Evolutionary conservation across 768 basidiomycete genomes (phyloP).

Genomic region (Tremella yokohamensis): DNA sequence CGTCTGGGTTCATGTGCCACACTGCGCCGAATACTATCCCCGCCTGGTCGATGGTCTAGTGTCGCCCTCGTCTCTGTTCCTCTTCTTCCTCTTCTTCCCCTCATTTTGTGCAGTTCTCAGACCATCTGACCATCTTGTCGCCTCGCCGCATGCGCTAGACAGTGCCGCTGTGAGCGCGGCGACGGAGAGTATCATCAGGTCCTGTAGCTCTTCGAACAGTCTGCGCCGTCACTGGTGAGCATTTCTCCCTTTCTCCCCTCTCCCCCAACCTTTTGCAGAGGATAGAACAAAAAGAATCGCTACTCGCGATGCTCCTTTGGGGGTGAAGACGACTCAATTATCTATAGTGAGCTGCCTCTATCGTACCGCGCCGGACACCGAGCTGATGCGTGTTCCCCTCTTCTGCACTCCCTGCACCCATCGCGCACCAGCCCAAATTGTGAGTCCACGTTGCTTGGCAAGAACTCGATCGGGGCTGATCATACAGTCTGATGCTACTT

Average conservation of each 20-base stretch:
- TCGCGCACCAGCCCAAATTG: conserved; percentile 36
- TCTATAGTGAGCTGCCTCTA: conserved; percentile 37
- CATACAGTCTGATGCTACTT: conserved; percentile 27
- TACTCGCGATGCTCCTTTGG: conserved; percentile 43
- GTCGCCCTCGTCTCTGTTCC: too few species aligned
- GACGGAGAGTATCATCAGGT: too few species aligned
- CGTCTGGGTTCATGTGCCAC: too few species aligned
- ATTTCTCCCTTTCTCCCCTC: background rate
- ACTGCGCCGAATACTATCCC: too few species aligned
- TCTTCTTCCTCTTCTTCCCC: too few species aligned
- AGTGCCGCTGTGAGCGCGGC: too few species aligned
- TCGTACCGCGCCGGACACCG: background rate
- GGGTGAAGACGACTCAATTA: conserved; percentile 44
- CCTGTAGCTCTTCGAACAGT: too few species aligned
- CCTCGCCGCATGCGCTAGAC: too few species aligned
- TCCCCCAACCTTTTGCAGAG: background rate
- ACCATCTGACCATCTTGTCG: too few species aligned
- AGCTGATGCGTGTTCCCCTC: conserved; percentile 14
- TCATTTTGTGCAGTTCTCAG: too few species aligned
- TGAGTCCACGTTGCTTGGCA: conserved; percentile 9
- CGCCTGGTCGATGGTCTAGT: too few species aligned
- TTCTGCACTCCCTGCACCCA: background rate
- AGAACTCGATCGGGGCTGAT: conserved; percentile 2
- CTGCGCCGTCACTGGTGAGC: too few species aligned
- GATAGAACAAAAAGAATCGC: conserved; percentile 40